These are phyloP conservation scores for Jatropha podagrica DNA, from an alignment of 441 rosid genomes.

Conservation along the genomic window DNA sequence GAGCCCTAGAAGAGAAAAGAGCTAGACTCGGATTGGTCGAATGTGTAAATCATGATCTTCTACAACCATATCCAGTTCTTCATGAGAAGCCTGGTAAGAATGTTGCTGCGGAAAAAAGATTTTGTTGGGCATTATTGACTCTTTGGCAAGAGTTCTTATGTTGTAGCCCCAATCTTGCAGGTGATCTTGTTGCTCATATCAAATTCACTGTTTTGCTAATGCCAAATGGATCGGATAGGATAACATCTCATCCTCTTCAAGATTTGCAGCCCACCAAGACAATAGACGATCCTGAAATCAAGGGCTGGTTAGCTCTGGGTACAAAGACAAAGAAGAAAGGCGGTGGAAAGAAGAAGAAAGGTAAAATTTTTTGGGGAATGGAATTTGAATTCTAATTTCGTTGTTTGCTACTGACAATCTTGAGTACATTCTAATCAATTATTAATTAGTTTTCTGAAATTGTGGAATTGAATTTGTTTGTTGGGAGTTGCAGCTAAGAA, in stretches of 20 bases:
- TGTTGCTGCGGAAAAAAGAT: too few species aligned
- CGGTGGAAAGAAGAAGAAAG: slow-evolving; percentile 99
- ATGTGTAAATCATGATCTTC: slow-evolving; percentile 87
- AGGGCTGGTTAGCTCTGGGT: slow-evolving; percentile 91
- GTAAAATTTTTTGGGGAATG: slow-evolving; percentile 29
- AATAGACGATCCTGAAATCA: slow-evolving; percentile 84
- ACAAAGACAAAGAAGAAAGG: slow-evolving; percentile 90
- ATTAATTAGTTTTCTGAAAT: neutral
- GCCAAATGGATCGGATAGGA: slow-evolving; percentile 93
- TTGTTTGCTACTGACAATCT: neutral
- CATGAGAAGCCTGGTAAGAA: slow-evolving; percentile 84
- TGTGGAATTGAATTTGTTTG: neutral
- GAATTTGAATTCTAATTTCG: too few species aligned
- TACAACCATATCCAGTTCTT: slow-evolving; percentile 94
- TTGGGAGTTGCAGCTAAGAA: slow-evolving; percentile 62
- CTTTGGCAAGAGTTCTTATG: neutral
- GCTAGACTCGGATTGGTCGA: slow-evolving; percentile 91
- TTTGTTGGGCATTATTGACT: neutral
- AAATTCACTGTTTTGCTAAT: slow-evolving; percentile 88
- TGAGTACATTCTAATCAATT: neutral
- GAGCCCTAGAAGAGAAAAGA: slow-evolving; percentile 94
- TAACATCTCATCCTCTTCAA: slow-evolving; percentile 79
- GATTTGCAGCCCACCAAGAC: slow-evolving; percentile 74
- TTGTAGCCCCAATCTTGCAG: slow-evolving; percentile 31
- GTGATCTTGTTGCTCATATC: slow-evolving; percentile 82